Conservation (phyloP, 257 asterid species). For the Coffea canephora region DNA sequence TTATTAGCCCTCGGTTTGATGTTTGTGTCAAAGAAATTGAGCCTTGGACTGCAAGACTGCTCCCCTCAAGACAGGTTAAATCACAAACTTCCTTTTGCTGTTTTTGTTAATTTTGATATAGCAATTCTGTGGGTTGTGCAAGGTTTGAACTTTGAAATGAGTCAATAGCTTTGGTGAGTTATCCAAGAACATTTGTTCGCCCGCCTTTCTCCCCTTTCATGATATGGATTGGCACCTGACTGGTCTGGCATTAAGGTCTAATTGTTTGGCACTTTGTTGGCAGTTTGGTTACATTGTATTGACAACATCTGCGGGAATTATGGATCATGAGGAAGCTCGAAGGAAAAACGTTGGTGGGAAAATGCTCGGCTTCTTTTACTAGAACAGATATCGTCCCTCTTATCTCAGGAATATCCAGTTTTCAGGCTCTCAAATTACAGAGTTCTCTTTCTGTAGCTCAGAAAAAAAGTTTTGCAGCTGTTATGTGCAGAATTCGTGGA, state of each 20-base stretch:
- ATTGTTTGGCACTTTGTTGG: neutral
- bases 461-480: conserved; percentile 7
- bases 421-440: neutral
- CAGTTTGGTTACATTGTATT: conserved; percentile 36
- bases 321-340: conserved; percentile 34
- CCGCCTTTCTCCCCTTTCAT: neutral
- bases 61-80: conserved; percentile 43
- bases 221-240: neutral
- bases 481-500: neutral
- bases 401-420: neutral
- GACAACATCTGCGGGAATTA: conserved; percentile 35
- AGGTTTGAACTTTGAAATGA: neutral
- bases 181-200: neutral
- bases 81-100: too few relatives aligned
- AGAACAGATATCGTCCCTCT: neutral
- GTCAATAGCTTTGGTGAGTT: neutral
- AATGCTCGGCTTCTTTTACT: conserved; percentile 32
- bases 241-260: neutral
- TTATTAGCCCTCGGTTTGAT: conserved; percentile 41
- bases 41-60: conserved; percentile 42
- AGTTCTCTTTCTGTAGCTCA: neutral
- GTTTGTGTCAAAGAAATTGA: conserved; percentile 38
- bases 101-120: neutral
- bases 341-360: conserved; percentile 31
- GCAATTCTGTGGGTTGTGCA: neutral